Conservation (phyloP, 2,329 filamentous ascomycete genomes). For the Claviceps spartinae region DNA sequence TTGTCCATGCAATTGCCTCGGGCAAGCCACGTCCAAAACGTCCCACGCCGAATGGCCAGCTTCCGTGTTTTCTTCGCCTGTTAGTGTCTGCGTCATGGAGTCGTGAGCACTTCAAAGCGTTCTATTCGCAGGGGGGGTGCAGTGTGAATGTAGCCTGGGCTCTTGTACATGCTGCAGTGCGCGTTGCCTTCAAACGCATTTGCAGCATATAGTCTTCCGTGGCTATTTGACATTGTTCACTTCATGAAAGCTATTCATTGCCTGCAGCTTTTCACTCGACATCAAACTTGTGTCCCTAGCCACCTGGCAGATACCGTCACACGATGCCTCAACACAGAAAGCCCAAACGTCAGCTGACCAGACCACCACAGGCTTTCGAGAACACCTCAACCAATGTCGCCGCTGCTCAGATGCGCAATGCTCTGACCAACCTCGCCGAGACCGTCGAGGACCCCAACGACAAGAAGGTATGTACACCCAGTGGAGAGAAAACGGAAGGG, state of each 20-base stretch:
- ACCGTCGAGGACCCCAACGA: conserved; percentile 68
- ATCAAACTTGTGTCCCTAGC: background rate
- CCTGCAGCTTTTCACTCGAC: background rate
- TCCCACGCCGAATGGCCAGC: background rate
- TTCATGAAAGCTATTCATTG: background rate
- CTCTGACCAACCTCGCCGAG: conserved; percentile 83
- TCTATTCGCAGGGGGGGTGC: too few relatives aligned
- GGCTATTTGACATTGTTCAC: background rate
- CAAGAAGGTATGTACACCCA: conserved; percentile 55
- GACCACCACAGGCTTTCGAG: conserved; percentile 67
- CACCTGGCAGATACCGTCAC: background rate
- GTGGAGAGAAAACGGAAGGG: background rate
- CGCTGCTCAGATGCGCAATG: conserved; percentile 97
- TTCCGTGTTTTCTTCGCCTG: background rate
- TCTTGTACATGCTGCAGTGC: background rate
- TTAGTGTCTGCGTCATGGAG: background rate
- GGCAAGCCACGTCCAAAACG: background rate
- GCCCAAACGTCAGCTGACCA: conserved; percentile 13
- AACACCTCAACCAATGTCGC: conserved; percentile 98
- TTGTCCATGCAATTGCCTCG: background rate
- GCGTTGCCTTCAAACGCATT: background rate
- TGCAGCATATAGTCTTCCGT: background rate
- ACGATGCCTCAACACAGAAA: background rate
- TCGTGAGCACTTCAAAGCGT: too few relatives aligned
- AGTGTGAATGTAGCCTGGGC: background rate